Evolutionary conservation across 352 stramenopile species (phyloP).

Genomic region (Globisporangium middletonii): DNA sequence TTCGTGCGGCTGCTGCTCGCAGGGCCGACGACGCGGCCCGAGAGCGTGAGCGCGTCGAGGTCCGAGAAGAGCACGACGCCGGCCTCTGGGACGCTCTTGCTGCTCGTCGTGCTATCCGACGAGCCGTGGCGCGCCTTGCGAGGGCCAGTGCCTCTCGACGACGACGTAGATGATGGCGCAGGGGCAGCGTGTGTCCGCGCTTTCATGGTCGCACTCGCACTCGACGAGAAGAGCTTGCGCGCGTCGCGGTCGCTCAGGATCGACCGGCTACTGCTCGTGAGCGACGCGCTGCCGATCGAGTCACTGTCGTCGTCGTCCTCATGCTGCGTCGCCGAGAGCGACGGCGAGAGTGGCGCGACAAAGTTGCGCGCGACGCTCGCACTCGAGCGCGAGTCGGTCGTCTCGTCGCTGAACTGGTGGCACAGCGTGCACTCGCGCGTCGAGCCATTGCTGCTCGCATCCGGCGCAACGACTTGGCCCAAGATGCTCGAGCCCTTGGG

Average conservation of each 20-base stretch:
- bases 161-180: neutral
- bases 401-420: constrained; percentile 41
- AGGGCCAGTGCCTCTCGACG: neutral
- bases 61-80: constrained; percentile 64
- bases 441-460: constrained; percentile 1
- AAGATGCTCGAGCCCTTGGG: neutral
- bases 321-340: constrained; percentile 16
- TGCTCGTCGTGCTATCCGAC: constrained; percentile 27
- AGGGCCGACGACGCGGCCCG: constrained; percentile 38
- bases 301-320: constrained; percentile 14
- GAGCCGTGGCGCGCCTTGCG: constrained; percentile 43
- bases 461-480: neutral
- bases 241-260: constrained; percentile 10
- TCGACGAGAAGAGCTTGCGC: neutral
- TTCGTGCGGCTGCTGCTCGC: constrained; percentile 7
- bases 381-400: constrained; percentile 18
- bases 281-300: constrained; percentile 5
- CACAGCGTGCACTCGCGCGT: constrained; percentile 53
- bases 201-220: constrained; percentile 7
- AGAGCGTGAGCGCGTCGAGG: constrained; percentile 53
- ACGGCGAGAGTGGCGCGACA: constrained; percentile 19
- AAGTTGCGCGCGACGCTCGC: constrained; percentile 26
- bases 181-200: constrained; percentile 7
- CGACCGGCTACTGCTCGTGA: constrained; percentile 20
- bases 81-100: constrained; percentile 21